Base-by-base conservation (phyloP, 768 basidiomycete genomes). In the Leucosporidium creatinivorum region DNA sequence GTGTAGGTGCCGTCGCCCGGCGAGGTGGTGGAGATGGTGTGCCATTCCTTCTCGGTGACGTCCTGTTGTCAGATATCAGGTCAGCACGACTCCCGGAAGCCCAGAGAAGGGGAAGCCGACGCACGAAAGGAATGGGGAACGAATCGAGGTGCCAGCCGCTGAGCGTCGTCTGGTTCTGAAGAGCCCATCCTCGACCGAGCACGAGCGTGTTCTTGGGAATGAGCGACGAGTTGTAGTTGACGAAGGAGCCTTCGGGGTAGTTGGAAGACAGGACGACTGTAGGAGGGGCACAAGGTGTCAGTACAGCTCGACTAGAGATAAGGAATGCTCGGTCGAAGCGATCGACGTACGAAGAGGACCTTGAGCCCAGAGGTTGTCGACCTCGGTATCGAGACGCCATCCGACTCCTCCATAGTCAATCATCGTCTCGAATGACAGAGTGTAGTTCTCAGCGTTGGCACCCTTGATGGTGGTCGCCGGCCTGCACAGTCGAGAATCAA, bases 391-490 rank as follows among this genome's bases (percentile, higher is more conserved):
- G 21, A 61, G 17, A 8, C 26, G 28, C 48, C 47, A 61, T 6
- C 60, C 60, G 3, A 33, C 25, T 13, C 60, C 60, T 2, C 60
- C 60, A 1, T n/a, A 18, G 18, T 49, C 48, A 18, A 61, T 61
- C 28, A 26, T 61, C 13, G 60, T 50, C 47, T 61, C 48, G 60
- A 50, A 61, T 4, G 60, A 30, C 3, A 61, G 25, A 3, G 25
- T 61, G 60, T 61, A 61, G 28, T 57, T 57, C 28, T 57, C 5
- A 15, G 55, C 55, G 55, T 57, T 57, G 28, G 55, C 55, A 5
- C 55, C 48, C n/a, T 44, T 39, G 36, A 50, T n/a, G 55, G 9
- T n/a, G 55, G 55, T 13, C 28, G 55, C 12, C 30, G 12, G 28
- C 33, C 33, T 36, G 33, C 33, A 12, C 12, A 5, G 33, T 12